Base-by-base conservation (phyloP, 2,329 filamentous ascomycete species). In the Diaporthe velutina region DNA sequence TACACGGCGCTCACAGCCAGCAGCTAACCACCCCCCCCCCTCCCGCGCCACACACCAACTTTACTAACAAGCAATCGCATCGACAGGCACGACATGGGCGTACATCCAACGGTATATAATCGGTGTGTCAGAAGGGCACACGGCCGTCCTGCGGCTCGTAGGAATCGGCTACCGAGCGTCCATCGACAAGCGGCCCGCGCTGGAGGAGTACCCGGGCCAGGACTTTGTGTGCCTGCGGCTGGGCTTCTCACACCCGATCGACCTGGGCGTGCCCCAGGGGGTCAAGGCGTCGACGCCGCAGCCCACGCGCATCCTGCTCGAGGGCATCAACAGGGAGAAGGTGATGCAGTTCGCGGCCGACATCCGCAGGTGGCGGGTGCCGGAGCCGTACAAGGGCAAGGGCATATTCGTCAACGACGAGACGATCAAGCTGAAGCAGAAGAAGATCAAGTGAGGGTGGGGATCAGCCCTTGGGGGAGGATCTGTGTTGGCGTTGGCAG, bases 331-430 rank as follows among this genome's bases (percentile, higher is more conserved):
- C 83, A 95, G 95, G 82, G 93, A 97, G 84, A 90, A 93, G 66
- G 92, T 99, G 77, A 97, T 95, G 89, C 92, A 94, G 74, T 98
- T 98, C 84, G 97, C 97, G 25, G 97, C 97, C 0, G 88, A 93
- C 79, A 97, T 99, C 79, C 90, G 95, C 79, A 90, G 88, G 84
- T 98, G 96, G 96, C 93, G 97, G 82, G 90, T 90, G 78, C 97
- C 97, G 40, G 97, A 99, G 86, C 97, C 97, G 78, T 99, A 99
- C 86, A 99, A 99, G 91, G 97, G 97, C 79, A 98, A 99, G 91
- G 97, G 97, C 80, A 98, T 99, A 80, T 99, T 98, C 83, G 93
- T 99, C 80, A 97, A 98, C 82, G 95, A 96, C 77, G 95, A 99
- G 89, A 98, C 95, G 40, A 98, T 99, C 86, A 98, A 94, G 90